phyloP scores from a whole-genome alignment of 73 alveolate genomes.

The Blepharisma japonicum region DNA sequence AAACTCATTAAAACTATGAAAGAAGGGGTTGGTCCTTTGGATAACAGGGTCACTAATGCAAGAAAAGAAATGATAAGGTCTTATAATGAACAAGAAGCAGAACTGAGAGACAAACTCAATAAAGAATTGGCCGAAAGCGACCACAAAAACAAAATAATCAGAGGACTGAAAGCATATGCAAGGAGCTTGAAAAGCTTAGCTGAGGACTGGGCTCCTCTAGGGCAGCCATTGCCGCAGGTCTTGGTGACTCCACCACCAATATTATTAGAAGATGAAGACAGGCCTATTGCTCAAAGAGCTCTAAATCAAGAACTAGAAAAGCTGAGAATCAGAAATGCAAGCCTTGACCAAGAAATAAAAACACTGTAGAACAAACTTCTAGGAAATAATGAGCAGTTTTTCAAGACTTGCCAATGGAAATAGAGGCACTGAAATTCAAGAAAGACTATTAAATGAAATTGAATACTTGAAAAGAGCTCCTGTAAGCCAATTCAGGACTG shows the following conservation, averaged over 20 bases:
- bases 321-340: conserved; percentile 11
- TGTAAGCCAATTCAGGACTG: conserved; percentile 26
- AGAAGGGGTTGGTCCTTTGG: not conserved
- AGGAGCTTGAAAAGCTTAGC: conserved; percentile 86
- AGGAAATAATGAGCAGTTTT: not conserved
- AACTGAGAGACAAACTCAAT: conserved; percentile 78
- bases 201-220: conserved; percentile 97
- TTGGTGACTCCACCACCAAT: conserved; percentile 88
- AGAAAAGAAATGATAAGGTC: conserved; percentile 92
- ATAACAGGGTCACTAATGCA: conserved; percentile 38
- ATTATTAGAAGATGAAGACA: conserved; percentile 87
- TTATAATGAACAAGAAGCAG: conserved; percentile 93
- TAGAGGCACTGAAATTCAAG: conserved; percentile 29
- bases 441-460: conserved; percentile 42
- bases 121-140: conserved; percentile 44
- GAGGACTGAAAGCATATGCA: conserved; percentile 85
- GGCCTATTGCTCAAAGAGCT: not conserved
- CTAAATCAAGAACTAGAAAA: not conserved
- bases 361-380: conserved; percentile 37
- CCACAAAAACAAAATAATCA: conserved; percentile 15
- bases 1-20: not conserved
- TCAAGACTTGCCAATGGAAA: not conserved
- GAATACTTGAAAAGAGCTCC: conserved; percentile 37
- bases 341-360: conserved; percentile 73
- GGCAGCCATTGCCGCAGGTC: conserved; percentile 95